Base-by-base conservation (phyloP, 805 yeast species). In the Candida morakotiae region DNA sequence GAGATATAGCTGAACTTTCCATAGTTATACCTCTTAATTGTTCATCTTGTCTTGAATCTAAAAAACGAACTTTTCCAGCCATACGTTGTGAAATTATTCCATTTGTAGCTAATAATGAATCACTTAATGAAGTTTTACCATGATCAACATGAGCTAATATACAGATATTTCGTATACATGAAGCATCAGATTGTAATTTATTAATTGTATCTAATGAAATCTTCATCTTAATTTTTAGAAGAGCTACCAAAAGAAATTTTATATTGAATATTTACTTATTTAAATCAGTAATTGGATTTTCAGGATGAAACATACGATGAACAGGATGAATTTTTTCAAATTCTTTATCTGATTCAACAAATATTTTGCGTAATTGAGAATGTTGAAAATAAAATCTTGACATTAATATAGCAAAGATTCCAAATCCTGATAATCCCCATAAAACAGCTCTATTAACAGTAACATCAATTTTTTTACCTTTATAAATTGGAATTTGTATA, bases 81-180 rank as follows among this genome's bases (percentile, higher is more conserved):
- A 89, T 73, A 53, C 91, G 72, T 48, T 84, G 95, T 0, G 98
- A 91, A 31, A 93, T 88, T 56, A 93, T 88, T 35, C 98, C 98
- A 61, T 94, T 93, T 25, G 96, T 83, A 18, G 98, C 98, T 27
- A 93, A 64, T 33, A 93, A 65, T 8, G 95, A 84, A 59, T 93
- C 99, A 30, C 95, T 84, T 22, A 93, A 67, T 2, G 98, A 87
- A 0, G 99, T 93, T 63, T 93, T 93, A 19, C 99, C 99, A 56
- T 93, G 99, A 58, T 93, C 99, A 17, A 93, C 98, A 61, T 93
- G 99, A 0, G 99, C 99, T 34, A 93, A 70, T 43, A 93, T 87
- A 62, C 98, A 93, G 30, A 93, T 87, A 60, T 93, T 93, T 43
- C 98, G 72, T 21, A 91, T 79, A 43, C 77, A 67, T 11, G 73